Evolutionary conservation across 169 alveolate genomes (phyloP).

Genomic region (Cryptosporidium viatorum): DNA sequence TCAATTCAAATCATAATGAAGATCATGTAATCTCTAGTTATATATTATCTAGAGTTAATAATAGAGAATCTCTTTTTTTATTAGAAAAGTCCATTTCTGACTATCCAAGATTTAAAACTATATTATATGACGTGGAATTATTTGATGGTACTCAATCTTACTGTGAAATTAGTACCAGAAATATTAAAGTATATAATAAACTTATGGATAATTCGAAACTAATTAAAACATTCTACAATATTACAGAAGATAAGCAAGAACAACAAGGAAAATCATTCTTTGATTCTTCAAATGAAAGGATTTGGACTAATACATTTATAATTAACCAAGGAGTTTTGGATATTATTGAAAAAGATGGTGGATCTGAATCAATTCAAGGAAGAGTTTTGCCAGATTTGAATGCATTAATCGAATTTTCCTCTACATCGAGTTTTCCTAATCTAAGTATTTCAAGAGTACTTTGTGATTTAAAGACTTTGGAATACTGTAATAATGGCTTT

Average conservation of each 20-base stretch:
- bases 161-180: conserved; percentile 42
- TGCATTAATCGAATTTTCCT: conserved; percentile 11
- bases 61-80: conserved; percentile 41
- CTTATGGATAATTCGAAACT: neutral
- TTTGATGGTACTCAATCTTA: conserved; percentile 34
- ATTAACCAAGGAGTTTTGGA: conserved; percentile 32
- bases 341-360: conserved; percentile 36
- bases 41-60: conserved; percentile 28
- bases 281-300: neutral
- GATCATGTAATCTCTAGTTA: neutral
- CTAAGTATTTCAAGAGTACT: neutral
- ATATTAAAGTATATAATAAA: conserved; percentile 35
- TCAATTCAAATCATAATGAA: neutral
- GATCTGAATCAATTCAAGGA: conserved; percentile 45
- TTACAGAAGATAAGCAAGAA: neutral
- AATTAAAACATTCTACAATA: conserved; percentile 2
- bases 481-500: neutral
- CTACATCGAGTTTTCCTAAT: conserved; percentile 16
- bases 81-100: conserved; percentile 55
- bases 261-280: neutral
- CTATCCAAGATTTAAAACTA: conserved; percentile 46
- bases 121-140: conserved; percentile 22
- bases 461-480: neutral
- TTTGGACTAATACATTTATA: conserved; percentile 24
- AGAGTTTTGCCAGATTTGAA: conserved; percentile 36